Conservation (phyloP, 1,284 basidiomycete genomes). For the Agaricales sp. region DNA sequence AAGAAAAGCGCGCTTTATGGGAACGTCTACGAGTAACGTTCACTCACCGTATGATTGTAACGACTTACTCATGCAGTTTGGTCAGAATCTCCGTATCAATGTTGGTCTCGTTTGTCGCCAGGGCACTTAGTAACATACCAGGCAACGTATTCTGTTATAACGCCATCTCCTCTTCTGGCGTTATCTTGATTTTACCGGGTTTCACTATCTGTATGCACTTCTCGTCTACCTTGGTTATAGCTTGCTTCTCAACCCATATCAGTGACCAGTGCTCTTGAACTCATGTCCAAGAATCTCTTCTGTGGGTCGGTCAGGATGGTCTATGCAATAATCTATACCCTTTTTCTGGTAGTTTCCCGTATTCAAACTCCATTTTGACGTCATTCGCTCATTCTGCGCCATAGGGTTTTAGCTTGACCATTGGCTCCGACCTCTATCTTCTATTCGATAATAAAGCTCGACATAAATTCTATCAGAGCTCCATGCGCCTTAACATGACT, state of each 20-base stretch:
- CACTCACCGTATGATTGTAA: not conserved
- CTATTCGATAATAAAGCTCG: constrained; percentile 64
- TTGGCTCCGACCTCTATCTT: constrained; percentile 79
- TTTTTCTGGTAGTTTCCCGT: constrained; percentile 50
- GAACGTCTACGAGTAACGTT: constrained; percentile 81
- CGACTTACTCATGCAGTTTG: constrained; percentile 18
- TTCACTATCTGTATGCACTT: constrained; percentile 63
- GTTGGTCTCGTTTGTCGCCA: constrained; percentile 71
- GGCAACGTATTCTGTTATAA: constrained; percentile 72
- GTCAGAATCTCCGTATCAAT: constrained; percentile 47
- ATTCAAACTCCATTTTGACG: constrained; percentile 6
- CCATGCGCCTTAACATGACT: constrained; percentile 32
- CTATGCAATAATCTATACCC: constrained; percentile 81
- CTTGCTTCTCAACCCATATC: constrained; percentile 5
- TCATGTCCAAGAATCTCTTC: constrained; percentile 76
- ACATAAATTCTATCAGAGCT: constrained; percentile 31
- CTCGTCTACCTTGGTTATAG: too few species aligned
- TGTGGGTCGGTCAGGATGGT: constrained; percentile 84
- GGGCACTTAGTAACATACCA: constrained; percentile 61
- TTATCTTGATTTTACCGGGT: constrained; percentile 72
- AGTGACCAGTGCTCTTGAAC: constrained; percentile 78
- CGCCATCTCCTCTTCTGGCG: constrained; percentile 73
- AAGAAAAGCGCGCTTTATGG: constrained; percentile 77
- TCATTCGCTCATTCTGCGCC: constrained; percentile 2
- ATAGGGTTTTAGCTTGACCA: constrained; percentile 76